phyloP scores from a whole-genome alignment of 176 grass and related monocot species.

The Miscanthus lutarioriparius region DNA sequence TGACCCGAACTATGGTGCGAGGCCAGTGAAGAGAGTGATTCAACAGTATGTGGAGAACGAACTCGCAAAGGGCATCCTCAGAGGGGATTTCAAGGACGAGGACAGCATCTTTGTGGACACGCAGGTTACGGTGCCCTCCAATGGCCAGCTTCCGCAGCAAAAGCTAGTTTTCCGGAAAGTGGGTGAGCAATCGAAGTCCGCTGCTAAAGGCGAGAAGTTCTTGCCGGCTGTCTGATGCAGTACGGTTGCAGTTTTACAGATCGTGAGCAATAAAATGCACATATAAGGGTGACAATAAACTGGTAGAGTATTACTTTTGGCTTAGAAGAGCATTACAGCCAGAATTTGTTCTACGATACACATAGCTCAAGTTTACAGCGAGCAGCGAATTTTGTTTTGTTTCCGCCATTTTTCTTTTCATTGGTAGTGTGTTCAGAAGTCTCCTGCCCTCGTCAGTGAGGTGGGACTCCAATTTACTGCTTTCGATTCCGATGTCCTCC shows the following conservation, averaged over 20 bases:
- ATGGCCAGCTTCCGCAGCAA: slow-evolving; percentile 80
- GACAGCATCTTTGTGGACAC: slow-evolving; percentile 78
- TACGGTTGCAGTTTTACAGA: background rate
- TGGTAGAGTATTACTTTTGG: slow-evolving; percentile 7
- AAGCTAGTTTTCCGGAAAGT: slow-evolving; percentile 72
- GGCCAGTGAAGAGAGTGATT: slow-evolving; percentile 90
- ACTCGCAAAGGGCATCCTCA: slow-evolving; percentile 85
- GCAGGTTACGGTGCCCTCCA: slow-evolving; percentile 63
- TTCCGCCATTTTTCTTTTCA: background rate
- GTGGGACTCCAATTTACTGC: no score
- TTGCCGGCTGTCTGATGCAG: slow-evolving; percentile 39
- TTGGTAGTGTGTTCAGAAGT: background rate
- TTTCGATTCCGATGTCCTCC: no score
- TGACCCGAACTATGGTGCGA: slow-evolving; percentile 91
- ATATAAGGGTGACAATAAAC: slow-evolving; percentile 20
- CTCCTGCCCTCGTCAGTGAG: background rate
- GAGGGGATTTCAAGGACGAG: slow-evolving; percentile 86
- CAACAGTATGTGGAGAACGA: slow-evolving; percentile 96
- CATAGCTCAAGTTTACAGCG: background rate
- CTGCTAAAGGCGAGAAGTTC: slow-evolving; percentile 59
- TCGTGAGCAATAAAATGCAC: slow-evolving; percentile 39
- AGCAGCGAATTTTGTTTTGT: background rate
- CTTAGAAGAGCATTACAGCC: background rate
- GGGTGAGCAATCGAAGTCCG: background rate
- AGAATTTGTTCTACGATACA: background rate